Base-by-base conservation (phyloP, 768 basidiomycete species). In the Mycena olivaceomarginata region DNA sequence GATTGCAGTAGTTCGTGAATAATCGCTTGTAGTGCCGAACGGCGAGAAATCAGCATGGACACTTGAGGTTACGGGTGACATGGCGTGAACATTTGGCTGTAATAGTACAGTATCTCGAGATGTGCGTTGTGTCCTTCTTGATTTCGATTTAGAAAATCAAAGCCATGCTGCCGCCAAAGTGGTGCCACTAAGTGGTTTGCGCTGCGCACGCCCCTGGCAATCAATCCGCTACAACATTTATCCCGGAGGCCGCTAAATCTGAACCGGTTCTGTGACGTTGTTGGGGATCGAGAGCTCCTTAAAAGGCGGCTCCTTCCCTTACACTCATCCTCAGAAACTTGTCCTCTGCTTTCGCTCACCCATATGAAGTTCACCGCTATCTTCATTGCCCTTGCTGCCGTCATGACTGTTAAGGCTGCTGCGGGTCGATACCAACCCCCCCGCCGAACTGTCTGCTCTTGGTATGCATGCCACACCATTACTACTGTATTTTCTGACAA, bases 391-490 rank as follows among this genome's bases (percentile, higher is more conserved):
- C 64, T 66, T 43, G 46, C 43, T 45, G 41, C 64, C 46, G 43
- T 66, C 64, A 43, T 43, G 46, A 46, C 64, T 66, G 64, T 66
- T 66, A 66, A 43, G 45, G 64, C 64, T 66, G 64, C 64, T 66
- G 46, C 43, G 64, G 64, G 64, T 66, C 64, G 64, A 66, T 43
- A 66, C 64, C 64, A 66, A 66, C 20, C n/a, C 64, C 64, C 64
- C 64, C 64, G n/a, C 64, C 64, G 43, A 66, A 66, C 64, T 43
- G 64, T 46, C 64, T 46, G 46, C 64, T 66, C 64, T 66, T 66
- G 64, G 64, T 66, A 66, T 66, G 64, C 64, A n/a, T 66, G 64
- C 64, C 45, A 66, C 45, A 66, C 64, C 64, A 66, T 66, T 66
- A 25, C 64, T 46, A 46, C 45, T 66, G 64, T 43, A 66, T 66